Evolutionary conservation across 495 filamentous ascomycete species (phyloP).

Genomic region (Podospora appendiculata): DNA sequence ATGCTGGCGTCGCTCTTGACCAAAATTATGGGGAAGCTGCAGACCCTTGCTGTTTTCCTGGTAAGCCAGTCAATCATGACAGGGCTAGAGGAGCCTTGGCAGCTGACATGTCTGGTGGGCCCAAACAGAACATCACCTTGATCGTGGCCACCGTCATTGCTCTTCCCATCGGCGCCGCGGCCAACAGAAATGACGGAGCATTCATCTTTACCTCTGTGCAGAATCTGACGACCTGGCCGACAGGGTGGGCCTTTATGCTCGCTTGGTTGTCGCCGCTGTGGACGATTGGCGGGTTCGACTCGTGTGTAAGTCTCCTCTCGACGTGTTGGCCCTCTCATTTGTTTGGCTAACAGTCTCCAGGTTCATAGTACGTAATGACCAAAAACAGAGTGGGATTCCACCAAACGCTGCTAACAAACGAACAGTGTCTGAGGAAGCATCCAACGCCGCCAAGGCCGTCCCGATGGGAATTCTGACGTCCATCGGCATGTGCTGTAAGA

Average conservation of each 20-base stretch:
- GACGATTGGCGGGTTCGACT: conserved; percentile 50
- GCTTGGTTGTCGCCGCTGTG: conserved; percentile 60
- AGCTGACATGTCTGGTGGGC: neutral
- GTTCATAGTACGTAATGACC: neutral
- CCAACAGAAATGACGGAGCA: conserved; percentile 33
- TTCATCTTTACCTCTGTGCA: conserved; percentile 41
- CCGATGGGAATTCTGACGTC: conserved; percentile 54
- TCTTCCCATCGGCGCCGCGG: conserved; percentile 46
- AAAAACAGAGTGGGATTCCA: neutral
- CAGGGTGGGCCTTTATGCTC: conserved; percentile 58
- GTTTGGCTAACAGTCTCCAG: neutral
- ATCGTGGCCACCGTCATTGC: conserved; percentile 60
- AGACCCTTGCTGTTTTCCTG: conserved; percentile 53
- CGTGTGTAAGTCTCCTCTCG: conserved; percentile 16
- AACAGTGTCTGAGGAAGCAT: conserved; percentile 47
- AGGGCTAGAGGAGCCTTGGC: too few relatives aligned
- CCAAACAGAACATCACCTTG: conserved; percentile 45
- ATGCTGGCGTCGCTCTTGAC: conserved; percentile 45
- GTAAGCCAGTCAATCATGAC: neutral
- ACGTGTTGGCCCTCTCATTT: neutral
- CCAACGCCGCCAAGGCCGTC: conserved; percentile 54
- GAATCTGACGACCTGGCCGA: conserved; percentile 55
- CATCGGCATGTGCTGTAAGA: conserved; percentile 42
- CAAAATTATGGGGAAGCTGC: conserved; percentile 59
- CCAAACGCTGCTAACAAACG: conserved; percentile 35